These are phyloP conservation scores for Cryptosporidium tyzzeri DNA, from an alignment of 169 alveolate species.

Conservation along the genomic window DNA sequence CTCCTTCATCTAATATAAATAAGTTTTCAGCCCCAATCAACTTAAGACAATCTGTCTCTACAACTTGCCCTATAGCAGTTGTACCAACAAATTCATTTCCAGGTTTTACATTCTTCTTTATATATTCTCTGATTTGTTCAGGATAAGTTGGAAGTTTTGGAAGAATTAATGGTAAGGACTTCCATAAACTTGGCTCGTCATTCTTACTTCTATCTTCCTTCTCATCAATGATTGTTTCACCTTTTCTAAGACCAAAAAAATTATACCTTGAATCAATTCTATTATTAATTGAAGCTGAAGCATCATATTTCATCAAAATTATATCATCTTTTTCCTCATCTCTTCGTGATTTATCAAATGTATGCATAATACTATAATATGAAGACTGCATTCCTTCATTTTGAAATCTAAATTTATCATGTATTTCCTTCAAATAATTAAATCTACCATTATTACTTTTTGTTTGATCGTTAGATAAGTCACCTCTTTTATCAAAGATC, in stretches of 20 bases:
- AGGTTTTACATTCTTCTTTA: conserved; percentile 14
- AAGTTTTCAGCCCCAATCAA: conserved; percentile 23
- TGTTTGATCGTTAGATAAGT: neutral
- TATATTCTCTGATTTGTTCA: conserved; percentile 9
- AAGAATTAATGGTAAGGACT: conserved; percentile 14
- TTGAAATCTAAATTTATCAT: neutral
- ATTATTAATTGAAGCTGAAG: neutral
- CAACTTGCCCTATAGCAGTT: conserved; percentile 38
- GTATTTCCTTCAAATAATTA: neutral
- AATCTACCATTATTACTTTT: neutral
- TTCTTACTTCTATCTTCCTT: neutral
- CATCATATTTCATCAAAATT: neutral
- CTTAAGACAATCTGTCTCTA: conserved; percentile 33
- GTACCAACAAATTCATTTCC: conserved; percentile 68
- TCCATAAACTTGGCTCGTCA: conserved; percentile 29
- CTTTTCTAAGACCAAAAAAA: conserved; percentile 1
- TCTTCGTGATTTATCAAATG: neutral
- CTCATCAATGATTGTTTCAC: neutral
- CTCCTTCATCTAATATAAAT: conserved; percentile 38
- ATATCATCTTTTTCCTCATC: neutral
- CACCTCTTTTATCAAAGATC: neutral
- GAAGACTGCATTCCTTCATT: neutral
- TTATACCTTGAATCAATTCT: neutral
- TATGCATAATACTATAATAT: neutral
- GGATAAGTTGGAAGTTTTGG: conserved; percentile 46